Base-by-base conservation (phyloP, 2,329 filamentous ascomycete genomes). In the Cylindrodendrum hubeiense region DNA sequence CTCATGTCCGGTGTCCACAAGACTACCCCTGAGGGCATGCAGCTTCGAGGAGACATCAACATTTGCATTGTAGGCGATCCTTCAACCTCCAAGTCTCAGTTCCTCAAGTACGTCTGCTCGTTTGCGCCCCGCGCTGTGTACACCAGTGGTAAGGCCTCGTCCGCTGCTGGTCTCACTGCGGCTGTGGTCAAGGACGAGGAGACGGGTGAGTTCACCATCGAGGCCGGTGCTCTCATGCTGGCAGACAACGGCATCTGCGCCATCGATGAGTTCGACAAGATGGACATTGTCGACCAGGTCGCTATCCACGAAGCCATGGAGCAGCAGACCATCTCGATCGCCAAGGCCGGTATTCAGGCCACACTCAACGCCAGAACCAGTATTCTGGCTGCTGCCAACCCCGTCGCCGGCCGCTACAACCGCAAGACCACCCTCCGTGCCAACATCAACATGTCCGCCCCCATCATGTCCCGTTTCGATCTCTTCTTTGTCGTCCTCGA, bases 291-390 rank as follows among this genome's bases (percentile, higher is more conserved):
- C 56, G 96, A 99, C 79, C 96, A 99, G 82, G 96, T 99, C 60
- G 96, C 96, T 70, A 99, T 99, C 76, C 96, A 99, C 87, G 96
- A 99, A 89, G 96, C 96, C 65, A 99, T 99, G 96, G 96, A 99
- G 88, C 96, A 99, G 84, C 96, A 99, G 82, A 99, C 96, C 5
- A 99, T 99, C 71, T 98, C 94, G 9, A 99, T 99, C 75, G 95
- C 96, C 65, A 99, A 99, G 82, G 96, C 96, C 5, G 96, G 96
- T 75, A 99, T 99, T 64, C 96, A 99, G 79, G 97, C 96, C 4
- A 99, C 96, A 0, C 88, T 99, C 49, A 99, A 99, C 77, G 96
- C 96, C 3, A 90, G 96, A 60, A 98, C 96, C 1, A 96, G 92
- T 50, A 98, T 99, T 74, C 90, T 99, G 17, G 96, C 96, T 1